These are phyloP conservation scores for Aspergillus puulaauensis DNA, from an alignment of 2,329 filamentous ascomycete species.

Conservation along the genomic window DNA sequence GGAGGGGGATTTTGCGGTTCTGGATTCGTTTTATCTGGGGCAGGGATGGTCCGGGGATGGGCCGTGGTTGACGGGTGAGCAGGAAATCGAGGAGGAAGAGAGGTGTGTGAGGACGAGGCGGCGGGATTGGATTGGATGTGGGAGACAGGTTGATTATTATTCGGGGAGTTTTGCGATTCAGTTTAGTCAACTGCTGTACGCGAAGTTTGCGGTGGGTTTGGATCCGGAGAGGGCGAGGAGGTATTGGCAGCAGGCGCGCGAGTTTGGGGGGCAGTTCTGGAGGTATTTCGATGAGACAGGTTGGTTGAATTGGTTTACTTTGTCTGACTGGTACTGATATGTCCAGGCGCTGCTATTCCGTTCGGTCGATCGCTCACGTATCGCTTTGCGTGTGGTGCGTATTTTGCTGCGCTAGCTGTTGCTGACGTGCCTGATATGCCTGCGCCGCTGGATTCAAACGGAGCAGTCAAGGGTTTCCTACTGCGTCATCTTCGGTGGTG, in stretches of 20 bases:
- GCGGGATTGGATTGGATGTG: neutral
- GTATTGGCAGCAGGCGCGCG: constrained; percentile 12
- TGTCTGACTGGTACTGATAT: neutral
- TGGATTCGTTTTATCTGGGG: constrained; percentile 17
- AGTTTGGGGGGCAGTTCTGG: constrained; percentile 16
- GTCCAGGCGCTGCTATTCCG: neutral
- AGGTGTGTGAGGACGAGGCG: neutral
- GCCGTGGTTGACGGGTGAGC: constrained; percentile 3
- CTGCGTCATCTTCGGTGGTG: constrained; percentile 17
- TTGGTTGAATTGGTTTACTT: neutral
- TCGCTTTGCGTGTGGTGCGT: constrained; percentile 17
- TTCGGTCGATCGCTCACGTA: constrained; percentile 14
- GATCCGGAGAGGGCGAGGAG: constrained; percentile 3
- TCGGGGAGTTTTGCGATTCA: constrained; percentile 22
- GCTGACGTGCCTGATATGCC: constrained; percentile 10
- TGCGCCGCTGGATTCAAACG: constrained; percentile 9
- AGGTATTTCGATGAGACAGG: constrained; percentile 16
- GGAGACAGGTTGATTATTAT: constrained; percentile 19
- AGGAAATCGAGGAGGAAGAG: neutral
- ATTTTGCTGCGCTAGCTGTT: constrained; percentile 16
- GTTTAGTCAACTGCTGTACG: constrained; percentile 20
- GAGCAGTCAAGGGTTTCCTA: constrained; percentile 11
- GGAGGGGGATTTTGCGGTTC: constrained; percentile 11
- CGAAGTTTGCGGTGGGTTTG: constrained; percentile 6
- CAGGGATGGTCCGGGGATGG: constrained; percentile 19